These are phyloP conservation scores for Populus tomentosa DNA, from an alignment of 441 rosid species.

Conservation along the genomic window DNA sequence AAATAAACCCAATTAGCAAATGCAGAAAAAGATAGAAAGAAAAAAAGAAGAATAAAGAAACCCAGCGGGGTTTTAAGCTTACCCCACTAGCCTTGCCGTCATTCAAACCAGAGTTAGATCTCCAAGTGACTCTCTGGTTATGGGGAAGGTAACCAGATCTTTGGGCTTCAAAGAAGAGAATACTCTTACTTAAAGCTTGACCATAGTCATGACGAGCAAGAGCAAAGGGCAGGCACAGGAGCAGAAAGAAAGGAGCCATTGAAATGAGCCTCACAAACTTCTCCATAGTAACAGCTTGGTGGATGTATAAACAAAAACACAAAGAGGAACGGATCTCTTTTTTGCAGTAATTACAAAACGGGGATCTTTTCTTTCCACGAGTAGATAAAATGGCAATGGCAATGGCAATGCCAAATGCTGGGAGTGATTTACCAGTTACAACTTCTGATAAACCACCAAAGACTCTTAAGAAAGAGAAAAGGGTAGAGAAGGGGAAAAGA, in stretches of 20 bases:
- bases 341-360: conserved; percentile 8
- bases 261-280: conserved; percentile 24
- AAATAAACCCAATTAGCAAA: background rate
- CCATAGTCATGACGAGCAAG: conserved; percentile 79
- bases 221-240: conserved; percentile 51
- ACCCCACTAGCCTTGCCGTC: conserved; percentile 97
- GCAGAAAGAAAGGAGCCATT: conserved; percentile 41
- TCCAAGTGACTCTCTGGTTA: conserved; percentile 89
- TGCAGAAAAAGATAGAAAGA: background rate
- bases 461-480: conserved; percentile 1
- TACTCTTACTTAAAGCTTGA: conserved; percentile 84
- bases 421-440: conserved; percentile 36
- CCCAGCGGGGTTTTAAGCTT: conserved; percentile 10
- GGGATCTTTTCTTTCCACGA: conserved; percentile 4
- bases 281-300: conserved; percentile 20
- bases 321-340: conserved; percentile 6
- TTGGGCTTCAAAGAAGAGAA: conserved; percentile 96
- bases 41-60: background rate
- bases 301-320: background rate
- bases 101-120: conserved; percentile 80
- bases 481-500: background rate
- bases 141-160: conserved; percentile 89
- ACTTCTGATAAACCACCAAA: conserved; percentile 28
- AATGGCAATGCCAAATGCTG: conserved; percentile 27
- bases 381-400: conserved; percentile 9